Evolutionary conservation across 2,329 filamentous ascomycete genomes (phyloP).

Genomic region (Penicillium palitans): DNA sequence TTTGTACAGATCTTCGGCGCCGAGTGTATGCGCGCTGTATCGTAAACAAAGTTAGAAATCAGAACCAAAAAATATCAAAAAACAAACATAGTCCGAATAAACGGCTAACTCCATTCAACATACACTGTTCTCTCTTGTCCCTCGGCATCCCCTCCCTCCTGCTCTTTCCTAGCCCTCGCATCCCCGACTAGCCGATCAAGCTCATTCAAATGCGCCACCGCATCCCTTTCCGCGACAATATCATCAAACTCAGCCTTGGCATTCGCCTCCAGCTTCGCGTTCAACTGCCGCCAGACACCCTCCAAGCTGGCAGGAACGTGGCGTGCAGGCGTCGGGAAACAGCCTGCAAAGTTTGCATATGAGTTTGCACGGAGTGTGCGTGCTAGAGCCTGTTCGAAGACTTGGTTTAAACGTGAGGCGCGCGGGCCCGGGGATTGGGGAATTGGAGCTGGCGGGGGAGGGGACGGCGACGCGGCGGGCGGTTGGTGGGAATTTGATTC

Average conservation of each 20-base stretch:
- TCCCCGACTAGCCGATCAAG: constrained; percentile 61
- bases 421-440: constrained; percentile 59
- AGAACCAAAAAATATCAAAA: not conserved
- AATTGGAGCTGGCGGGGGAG: constrained; percentile 54
- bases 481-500: constrained; percentile 18
- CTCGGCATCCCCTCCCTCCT: constrained; percentile 26
- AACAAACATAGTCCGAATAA: not conserved
- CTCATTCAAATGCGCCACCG: constrained; percentile 60
- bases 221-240: constrained; percentile 57
- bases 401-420: constrained; percentile 59
- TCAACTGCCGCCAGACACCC: constrained; percentile 59
- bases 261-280: constrained; percentile 58
- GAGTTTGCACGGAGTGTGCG: constrained; percentile 63
- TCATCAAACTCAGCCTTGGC: constrained; percentile 62
- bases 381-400: constrained; percentile 60
- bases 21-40: constrained; percentile 58
- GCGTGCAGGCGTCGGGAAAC: constrained; percentile 63
- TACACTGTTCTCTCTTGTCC: constrained; percentile 48
- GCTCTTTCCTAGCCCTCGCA: constrained; percentile 55
- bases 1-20: constrained; percentile 56
- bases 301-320: constrained; percentile 59
- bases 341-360: constrained; percentile 62
- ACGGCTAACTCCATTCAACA: constrained; percentile 30
- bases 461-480: constrained; percentile 48
- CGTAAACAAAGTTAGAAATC: not conserved